Percentiles rank a stretch among this genome's conserved stretches.
Evolutionary conservation across 805 yeast species (phyloP).

Genomic region (Maudiozyma serrabonitensis): DNA sequence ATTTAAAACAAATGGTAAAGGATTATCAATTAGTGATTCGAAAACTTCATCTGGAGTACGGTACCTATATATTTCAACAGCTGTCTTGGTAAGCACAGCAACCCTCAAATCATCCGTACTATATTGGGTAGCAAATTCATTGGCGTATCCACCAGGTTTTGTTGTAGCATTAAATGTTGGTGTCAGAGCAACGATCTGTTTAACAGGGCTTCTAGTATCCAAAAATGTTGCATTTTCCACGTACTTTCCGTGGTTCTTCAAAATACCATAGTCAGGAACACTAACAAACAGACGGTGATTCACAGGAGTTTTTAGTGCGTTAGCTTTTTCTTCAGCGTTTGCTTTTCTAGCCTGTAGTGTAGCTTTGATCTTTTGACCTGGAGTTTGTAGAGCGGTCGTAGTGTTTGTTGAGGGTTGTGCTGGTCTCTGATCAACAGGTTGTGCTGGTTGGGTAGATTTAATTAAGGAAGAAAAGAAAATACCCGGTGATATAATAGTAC

Average conservation of each 20-base stretch:
- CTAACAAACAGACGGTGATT: conserved; percentile 52
- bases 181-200: conserved; percentile 62
- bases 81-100: conserved; percentile 74
- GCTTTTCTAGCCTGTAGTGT: background rate
- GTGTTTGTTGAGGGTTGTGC: conserved; percentile 11
- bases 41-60: conserved; percentile 74
- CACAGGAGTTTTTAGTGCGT: conserved; percentile 5
- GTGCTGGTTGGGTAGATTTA: conserved; percentile 11
- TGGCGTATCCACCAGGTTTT: conserved; percentile 74
- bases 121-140: conserved; percentile 81
- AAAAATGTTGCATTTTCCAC: conserved; percentile 76
- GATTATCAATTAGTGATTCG: conserved; percentile 58
- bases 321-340: background rate
- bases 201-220: conserved; percentile 51
- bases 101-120: conserved; percentile 54
- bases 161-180: conserved; percentile 62
- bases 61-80: conserved; percentile 66
- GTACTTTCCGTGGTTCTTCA: conserved; percentile 61
- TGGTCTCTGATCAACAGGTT: background rate
- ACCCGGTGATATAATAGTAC: conserved; percentile 74
- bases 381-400: background rate
- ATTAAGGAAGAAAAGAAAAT: conserved; percentile 61
- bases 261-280: conserved; percentile 76
- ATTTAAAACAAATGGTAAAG: conserved; percentile 59
- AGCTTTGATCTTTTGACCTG: background rate